Evolutionary conservation across 176 grass and related monocot genomes (phyloP).

Genomic region (Oryza rufipogon): DNA sequence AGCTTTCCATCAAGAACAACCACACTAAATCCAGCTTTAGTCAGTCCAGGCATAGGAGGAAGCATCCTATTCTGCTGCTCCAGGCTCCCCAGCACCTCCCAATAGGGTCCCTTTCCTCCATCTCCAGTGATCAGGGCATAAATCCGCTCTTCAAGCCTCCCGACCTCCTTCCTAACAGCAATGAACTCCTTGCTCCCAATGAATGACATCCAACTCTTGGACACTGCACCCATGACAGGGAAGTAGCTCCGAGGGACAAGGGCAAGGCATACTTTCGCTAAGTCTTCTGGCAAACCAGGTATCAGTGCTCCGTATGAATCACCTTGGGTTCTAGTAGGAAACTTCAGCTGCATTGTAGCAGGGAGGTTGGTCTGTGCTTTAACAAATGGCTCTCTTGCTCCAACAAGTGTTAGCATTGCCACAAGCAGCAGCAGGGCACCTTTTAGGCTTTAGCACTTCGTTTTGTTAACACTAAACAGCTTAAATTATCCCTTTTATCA

Average conservation of each 20-base stretch:
- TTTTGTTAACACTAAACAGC: background rate
- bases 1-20: constrained; percentile 67
- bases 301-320: constrained; percentile 43
- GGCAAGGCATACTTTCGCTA: constrained; percentile 64
- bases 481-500: background rate
- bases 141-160: constrained; percentile 61
- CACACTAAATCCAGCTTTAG: constrained; percentile 59
- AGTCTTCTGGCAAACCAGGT: constrained; percentile 75
- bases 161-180: constrained; percentile 53
- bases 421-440: constrained; percentile 11
- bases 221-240: constrained; percentile 63
- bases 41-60: constrained; percentile 67
- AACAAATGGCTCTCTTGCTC: background rate
- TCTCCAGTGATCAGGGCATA: constrained; percentile 56
- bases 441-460: background rate
- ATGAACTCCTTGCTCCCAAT: constrained; percentile 67
- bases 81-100: constrained; percentile 50
- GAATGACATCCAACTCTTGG: constrained; percentile 71
- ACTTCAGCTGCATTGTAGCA: constrained; percentile 3
- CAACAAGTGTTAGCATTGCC: constrained; percentile 39
- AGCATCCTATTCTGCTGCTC: constrained; percentile 50
- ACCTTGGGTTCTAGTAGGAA: background rate
- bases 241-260: constrained; percentile 52
- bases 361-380: constrained; percentile 19
- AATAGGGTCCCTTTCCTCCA: constrained; percentile 41